Percentiles rank a stretch among this genome's conserved stretches.
These are phyloP conservation scores for Aspergillus melleus DNA, from an alignment of 2,329 filamentous ascomycete genomes.

Conservation along the genomic window DNA sequence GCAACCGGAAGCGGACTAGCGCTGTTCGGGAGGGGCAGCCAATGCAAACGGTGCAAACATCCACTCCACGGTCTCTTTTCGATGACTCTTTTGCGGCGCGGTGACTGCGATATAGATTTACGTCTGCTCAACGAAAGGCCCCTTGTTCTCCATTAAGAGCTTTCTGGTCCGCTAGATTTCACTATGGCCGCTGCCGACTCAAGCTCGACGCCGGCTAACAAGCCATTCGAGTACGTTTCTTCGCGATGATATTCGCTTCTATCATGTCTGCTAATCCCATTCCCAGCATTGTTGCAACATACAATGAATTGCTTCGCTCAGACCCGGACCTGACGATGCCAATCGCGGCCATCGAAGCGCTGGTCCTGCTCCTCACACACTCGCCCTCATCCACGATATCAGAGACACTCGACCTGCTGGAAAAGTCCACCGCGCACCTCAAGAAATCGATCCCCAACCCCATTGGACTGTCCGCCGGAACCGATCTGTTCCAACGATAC, in stretches of 20 bases:
- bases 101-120: conserved; percentile 9
- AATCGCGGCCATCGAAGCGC: conserved; percentile 87
- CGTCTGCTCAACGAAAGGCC: conserved; percentile 16
- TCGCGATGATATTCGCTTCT: background rate
- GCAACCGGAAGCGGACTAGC: conserved; percentile 33
- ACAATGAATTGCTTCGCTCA: conserved; percentile 61
- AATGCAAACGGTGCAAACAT: conserved; percentile 38
- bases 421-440: conserved; percentile 72
- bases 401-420: conserved; percentile 86
- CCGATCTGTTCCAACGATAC: conserved; percentile 93
- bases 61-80: conserved; percentile 20
- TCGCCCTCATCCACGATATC: conserved; percentile 82
- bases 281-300: conserved; percentile 62
- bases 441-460: conserved; percentile 81
- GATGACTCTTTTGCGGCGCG: conserved; percentile 24
- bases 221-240: conserved; percentile 41
- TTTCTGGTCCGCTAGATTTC: conserved; percentile 6
- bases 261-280: background rate
- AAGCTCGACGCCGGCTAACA: conserved; percentile 24
- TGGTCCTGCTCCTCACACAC: conserved; percentile 81
- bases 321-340: conserved; percentile 92
- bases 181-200: conserved; percentile 31
- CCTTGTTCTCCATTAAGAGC: background rate
- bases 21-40: conserved; percentile 28
- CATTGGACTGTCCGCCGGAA: conserved; percentile 88